Evolutionary conservation across 495 filamentous ascomycete genomes (phyloP), one percentile per base, ranked within the genome.

Genomic region (Venustampulla echinocandica): DNA sequence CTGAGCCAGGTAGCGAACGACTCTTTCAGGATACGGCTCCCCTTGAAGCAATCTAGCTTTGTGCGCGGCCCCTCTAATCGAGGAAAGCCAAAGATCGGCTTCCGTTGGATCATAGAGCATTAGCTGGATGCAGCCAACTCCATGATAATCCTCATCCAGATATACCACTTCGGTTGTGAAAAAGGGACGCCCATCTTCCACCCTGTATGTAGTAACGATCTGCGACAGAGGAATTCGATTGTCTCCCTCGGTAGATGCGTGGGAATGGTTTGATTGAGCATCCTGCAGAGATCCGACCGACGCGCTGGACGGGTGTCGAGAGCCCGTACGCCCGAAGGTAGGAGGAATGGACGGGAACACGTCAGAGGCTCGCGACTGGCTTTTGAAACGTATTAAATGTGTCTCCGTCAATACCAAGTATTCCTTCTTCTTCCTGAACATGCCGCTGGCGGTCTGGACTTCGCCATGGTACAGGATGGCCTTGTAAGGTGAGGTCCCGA

Each of bases 381-480:
- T 84, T 62, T 87, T 93, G 64, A 88, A 87, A 36, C 87, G 81
- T 47, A 95, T 60, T 30, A 98, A 61, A 61, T 94, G 82, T 19
- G 79, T 78, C 37, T 90, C 81, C 9, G 90, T 96, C 27, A 96
- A 72, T n/a, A 95, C 92, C 23, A 96, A 67, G 53, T 87, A 96
- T 50, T 93, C 87, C 56, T 79, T 85, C 66, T 85, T 90, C 61
- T 86, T 84, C 61, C 86, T 76, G 61, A 95, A 79, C 64, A 94
- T 75, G 34, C 84, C 79, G 21, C 81, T 77, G 25, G 85, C 85
- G 1, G 82, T 82, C 63, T 94, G 87, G 19, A 93, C 74, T 52
- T 87, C 80, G 2, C 87, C 87, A 62, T 83, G 76, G 20, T 58
- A 49, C 1, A 59, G 30, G 0, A 59, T 46, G 1, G 46, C 48